Conservation (phyloP, 495 filamentous ascomycete species). For the Immersiella caudata region DNA sequence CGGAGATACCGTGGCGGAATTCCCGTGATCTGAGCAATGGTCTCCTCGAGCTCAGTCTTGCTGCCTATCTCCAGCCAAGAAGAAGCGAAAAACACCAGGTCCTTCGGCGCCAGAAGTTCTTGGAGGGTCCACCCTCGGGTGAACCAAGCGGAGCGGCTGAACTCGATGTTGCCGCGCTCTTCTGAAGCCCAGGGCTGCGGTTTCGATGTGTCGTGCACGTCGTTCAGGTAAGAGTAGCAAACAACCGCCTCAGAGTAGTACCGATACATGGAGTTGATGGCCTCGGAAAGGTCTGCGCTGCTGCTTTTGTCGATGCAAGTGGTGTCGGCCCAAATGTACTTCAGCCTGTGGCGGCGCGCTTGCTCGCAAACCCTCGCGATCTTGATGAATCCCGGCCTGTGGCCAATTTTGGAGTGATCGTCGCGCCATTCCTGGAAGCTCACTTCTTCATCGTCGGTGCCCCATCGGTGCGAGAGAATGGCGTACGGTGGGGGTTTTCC, state of each 20-base stretch:
- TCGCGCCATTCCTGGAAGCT: slow-evolving; percentile 1
- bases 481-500: not conserved
- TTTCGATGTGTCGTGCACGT: not conserved
- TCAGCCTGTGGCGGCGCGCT: slow-evolving; percentile 21
- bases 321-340: slow-evolving; percentile 45
- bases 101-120: not conserved
- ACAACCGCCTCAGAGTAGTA: not conserved
- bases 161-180: not conserved
- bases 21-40: not conserved
- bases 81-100: not conserved
- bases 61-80: not conserved
- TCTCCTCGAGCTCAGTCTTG: not conserved
- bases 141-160: not conserved
- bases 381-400: slow-evolving; percentile 35
- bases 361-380: slow-evolving; percentile 32
- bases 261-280: slow-evolving; percentile 23
- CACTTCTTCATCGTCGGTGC: not conserved
- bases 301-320: slow-evolving; percentile 49
- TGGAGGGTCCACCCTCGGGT: slow-evolving; percentile 7
- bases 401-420: not conserved
- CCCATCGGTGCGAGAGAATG: slow-evolving; percentile 11
- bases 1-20: not conserved
- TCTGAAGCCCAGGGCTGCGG: not conserved
- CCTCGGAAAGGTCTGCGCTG: slow-evolving; percentile 45
- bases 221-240: slow-evolving; percentile 10